A percentile compares a stretch with the other conserved stretches of the same genome.
Conservation (phyloP, 805 yeast species). For the Kuraishia hungarica region DNA sequence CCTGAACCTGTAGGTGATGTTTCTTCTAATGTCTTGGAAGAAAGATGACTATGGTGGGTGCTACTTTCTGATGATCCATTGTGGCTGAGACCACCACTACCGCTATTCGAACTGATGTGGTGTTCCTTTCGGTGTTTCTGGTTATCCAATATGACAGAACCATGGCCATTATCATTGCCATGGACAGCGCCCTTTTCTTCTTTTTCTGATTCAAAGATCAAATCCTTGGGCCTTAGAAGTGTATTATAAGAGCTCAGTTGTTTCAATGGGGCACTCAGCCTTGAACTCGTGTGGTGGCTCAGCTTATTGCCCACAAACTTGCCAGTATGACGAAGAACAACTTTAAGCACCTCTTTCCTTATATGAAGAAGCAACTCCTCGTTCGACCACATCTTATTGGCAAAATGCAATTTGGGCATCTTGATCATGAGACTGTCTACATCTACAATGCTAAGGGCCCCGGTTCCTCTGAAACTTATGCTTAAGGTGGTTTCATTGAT, state of each 20-base stretch:
- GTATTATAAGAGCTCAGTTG: conserved; percentile 30
- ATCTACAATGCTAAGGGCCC: conserved; percentile 60
- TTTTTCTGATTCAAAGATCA: conserved; percentile 16
- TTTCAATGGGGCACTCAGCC: conserved; percentile 24
- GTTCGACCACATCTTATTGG: conserved; percentile 62
- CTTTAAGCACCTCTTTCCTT: conserved; percentile 53
- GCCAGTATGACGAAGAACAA: conserved; percentile 61
- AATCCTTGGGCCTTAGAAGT: conserved; percentile 28
- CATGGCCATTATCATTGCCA: no score
- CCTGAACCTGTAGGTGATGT: background rate
- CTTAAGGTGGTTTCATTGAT: conserved; percentile 42
- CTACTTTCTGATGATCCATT: background rate
- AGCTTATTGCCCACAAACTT: conserved; percentile 70
- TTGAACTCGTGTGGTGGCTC: conserved; percentile 16
- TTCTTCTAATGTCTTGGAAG: background rate
- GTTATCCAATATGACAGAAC: background rate
- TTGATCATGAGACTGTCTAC: conserved; percentile 64
- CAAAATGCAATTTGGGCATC: conserved; percentile 52
- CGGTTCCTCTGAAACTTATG: conserved; percentile 72
- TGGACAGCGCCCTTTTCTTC: no score
- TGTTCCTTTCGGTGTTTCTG: background rate
- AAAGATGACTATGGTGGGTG: background rate
- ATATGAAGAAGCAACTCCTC: conserved; percentile 57
- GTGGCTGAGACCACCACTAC: no score
- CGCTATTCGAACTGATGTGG: background rate